Evolutionary conservation across 2,329 filamentous ascomycete genomes (phyloP).

Genomic region (Aspergillus tanneri): DNA sequence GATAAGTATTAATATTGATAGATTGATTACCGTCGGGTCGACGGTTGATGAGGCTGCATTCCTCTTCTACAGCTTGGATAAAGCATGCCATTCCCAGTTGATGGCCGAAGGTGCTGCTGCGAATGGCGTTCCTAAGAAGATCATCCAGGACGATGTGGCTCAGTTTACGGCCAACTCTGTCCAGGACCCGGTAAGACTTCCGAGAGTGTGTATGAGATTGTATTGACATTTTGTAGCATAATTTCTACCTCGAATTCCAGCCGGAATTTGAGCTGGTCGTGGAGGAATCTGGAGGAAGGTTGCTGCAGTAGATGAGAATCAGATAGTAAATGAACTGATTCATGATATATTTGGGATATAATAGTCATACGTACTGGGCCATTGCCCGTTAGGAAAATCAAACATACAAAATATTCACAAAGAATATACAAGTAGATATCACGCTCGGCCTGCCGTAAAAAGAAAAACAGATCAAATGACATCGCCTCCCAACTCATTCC

Average conservation of each 20-base stretch:
- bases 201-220: background rate
- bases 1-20: too few species aligned
- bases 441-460: too few species aligned
- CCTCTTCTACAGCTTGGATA: conserved; percentile 42
- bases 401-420: too few species aligned
- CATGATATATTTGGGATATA: too few species aligned
- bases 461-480: too few species aligned
- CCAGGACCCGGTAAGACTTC: conserved; percentile 35
- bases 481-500: too few species aligned
- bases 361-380: too few species aligned
- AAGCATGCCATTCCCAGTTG: conserved; percentile 44
- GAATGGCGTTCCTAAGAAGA: conserved; percentile 37
- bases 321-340: too few species aligned
- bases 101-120: conserved; percentile 44
- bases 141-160: conserved; percentile 36
- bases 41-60: conserved; percentile 45
- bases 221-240: conserved; percentile 31
- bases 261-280: conserved; percentile 41
- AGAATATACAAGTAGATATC: too few species aligned
- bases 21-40: conserved; percentile 41
- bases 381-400: too few species aligned
- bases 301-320: conserved; percentile 28
- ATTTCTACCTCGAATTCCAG: conserved; percentile 42
- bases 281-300: conserved; percentile 38
- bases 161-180: conserved; percentile 37